Evolutionary conservation across 176 grass and related monocot species (phyloP).

Genomic region (Echinochloa phyllopogon): DNA sequence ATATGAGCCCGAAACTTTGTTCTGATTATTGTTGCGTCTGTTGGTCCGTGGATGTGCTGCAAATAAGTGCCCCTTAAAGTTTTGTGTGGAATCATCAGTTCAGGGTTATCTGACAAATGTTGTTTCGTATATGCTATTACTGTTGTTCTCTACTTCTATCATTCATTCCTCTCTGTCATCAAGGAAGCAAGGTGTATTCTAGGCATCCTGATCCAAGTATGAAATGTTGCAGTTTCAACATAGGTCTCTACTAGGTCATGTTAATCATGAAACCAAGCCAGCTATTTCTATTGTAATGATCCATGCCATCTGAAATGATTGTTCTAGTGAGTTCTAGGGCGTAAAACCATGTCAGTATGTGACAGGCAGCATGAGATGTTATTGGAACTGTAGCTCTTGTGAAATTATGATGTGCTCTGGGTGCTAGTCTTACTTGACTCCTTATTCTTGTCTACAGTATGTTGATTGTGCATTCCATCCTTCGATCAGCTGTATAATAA

Average conservation of each 20-base stretch:
- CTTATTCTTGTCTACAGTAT: neutral
- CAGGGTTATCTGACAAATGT: neutral
- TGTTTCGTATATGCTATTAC: too few relatives aligned
- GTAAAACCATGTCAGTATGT: too few relatives aligned
- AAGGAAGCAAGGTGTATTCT: too few relatives aligned
- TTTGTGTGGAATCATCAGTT: neutral
- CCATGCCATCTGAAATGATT: too few relatives aligned
- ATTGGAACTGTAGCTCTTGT: neutral
- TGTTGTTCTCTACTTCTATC: too few relatives aligned
- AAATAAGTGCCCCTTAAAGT: neutral
- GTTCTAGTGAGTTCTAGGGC: too few relatives aligned
- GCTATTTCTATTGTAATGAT: neutral
- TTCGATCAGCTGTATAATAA: neutral
- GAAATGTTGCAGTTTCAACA: neutral
- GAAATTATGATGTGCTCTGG: neutral
- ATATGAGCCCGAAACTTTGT: neutral
- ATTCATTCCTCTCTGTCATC: neutral
- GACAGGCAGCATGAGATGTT: neutral
- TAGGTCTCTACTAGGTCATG: neutral
- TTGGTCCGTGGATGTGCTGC: neutral
- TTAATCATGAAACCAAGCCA: neutral
- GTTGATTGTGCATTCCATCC: neutral
- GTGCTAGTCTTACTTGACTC: neutral
- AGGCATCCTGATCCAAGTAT: neutral
- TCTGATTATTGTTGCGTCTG: neutral